Evolutionary conservation across 768 basidiomycete genomes (phyloP).

Genomic region (Lanmaoa rubissima): DNA sequence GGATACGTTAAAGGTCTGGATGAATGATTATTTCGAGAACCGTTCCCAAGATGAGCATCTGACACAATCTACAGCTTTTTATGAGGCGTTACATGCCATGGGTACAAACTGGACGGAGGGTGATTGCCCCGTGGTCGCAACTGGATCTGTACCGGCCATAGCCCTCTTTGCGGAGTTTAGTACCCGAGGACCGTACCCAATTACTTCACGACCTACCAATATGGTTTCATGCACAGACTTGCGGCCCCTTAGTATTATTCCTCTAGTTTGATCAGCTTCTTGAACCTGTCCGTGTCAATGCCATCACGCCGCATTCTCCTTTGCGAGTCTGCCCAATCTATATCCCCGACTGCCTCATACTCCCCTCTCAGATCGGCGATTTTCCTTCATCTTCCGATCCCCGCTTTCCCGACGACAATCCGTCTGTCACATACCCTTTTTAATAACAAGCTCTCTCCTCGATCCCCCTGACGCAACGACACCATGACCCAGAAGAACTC

Average conservation of each 20-base stretch:
- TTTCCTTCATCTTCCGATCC: slow-evolving; percentile 30
- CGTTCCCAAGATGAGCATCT: slow-evolving; percentile 13
- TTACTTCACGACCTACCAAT: slow-evolving; percentile 33
- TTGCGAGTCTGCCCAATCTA: slow-evolving; percentile 26
- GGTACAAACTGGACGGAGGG: slow-evolving; percentile 13
- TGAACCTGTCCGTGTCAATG: slow-evolving; percentile 29
- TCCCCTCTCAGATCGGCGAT: slow-evolving; percentile 23
- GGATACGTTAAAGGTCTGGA: slow-evolving; percentile 22
- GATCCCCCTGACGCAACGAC: slow-evolving; percentile 22
- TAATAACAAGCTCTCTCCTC: slow-evolving; percentile 27
- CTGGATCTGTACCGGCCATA: slow-evolving; percentile 28
- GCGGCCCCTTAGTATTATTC: slow-evolving; percentile 27
- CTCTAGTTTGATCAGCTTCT: slow-evolving; percentile 25
- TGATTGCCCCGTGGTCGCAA: slow-evolving; percentile 26
- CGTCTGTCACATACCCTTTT: slow-evolving; percentile 13
- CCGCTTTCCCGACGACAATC: slow-evolving; percentile 23
- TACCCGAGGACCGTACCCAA: slow-evolving; percentile 30
- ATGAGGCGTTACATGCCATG: slow-evolving; percentile 1
- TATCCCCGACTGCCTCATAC: slow-evolving; percentile 29
- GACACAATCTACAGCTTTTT: slow-evolving; percentile 15
- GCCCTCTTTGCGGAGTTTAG: slow-evolving; percentile 33
- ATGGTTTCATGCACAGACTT: slow-evolving; percentile 34
- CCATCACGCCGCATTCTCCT: slow-evolving; percentile 32
- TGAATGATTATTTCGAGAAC: slow-evolving; percentile 20
- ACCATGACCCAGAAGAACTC: slow-evolving; percentile 52